Base-by-base conservation (phyloP, 2,329 filamentous ascomycete species). In the Exserohilum rostratum region DNA sequence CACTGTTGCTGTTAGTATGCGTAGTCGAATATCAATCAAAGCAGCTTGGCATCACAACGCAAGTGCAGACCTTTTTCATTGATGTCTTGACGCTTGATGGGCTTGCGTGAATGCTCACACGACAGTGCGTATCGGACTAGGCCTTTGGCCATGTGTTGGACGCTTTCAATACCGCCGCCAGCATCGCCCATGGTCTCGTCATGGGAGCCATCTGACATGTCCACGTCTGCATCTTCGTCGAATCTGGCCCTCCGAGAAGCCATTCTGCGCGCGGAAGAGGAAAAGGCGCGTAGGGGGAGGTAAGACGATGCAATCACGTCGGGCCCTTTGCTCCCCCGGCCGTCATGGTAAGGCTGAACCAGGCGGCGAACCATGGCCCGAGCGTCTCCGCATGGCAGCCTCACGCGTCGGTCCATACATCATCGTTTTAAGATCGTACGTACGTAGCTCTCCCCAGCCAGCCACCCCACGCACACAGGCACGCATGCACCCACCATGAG, bases 121-220 rank as follows among this genome's bases (percentile, higher is more conserved):
- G 85, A 78, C 9, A 88, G 69, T 1, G 85, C 86, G 35, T 87
- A 76, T 2, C 86, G 82, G 39, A 88, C 84, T 49, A 88, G 71
- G 65, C 85, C 86, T 69, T 86, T 87, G 6, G 84, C 80, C 70
- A 86, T 78, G 40, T 78, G 78, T 13, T 76, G 71, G 3, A 74
- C 52, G 47, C 43, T 22, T 13, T 46, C 43, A 35, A 46, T 46
- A 2, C 43, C 43, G 3, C 17, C 43, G n/a, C 43, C 31, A 35
- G 64, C 76, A 4, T 64, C 62, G 37, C 74, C 73, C 11, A 66
- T 60, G 25, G 29, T 18, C 5, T 47, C 34, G 18, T 57, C 52
- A 15, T 53, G 37, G 2, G 39, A 50, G 12, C 12, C 20, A 3
- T 43, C 39, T 9, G 39, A 18, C 6, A 35, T 46, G 5, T 60